These are phyloP conservation scores for Leucosporidium yakuticum DNA, from an alignment of 768 basidiomycete genomes.

Conservation along the genomic window DNA sequence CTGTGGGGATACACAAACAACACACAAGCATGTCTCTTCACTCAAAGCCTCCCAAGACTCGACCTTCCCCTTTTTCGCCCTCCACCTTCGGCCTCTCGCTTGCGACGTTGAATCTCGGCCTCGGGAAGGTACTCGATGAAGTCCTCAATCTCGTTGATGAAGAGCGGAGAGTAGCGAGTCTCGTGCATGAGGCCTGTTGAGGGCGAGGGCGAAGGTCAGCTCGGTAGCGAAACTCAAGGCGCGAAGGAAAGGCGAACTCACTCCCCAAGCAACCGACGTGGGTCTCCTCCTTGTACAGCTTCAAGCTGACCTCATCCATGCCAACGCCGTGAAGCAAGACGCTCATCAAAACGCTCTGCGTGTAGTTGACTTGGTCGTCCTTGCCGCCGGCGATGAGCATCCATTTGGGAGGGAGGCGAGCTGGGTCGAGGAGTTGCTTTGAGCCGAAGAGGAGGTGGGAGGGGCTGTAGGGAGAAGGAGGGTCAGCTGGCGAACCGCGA, in stretches of 20 bases:
- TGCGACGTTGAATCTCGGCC: too few species aligned
- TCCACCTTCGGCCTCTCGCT: too few species aligned
- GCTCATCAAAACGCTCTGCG: conserved; percentile 19
- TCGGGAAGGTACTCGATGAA: background rate
- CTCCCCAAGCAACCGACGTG: conserved; percentile 16
- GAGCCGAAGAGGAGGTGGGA: conserved; percentile 27
- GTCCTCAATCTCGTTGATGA: conserved; percentile 17
- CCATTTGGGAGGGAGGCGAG: conserved; percentile 7
- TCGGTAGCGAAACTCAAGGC: too few species aligned
- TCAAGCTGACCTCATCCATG: conserved; percentile 1
- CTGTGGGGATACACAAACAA: too few species aligned
- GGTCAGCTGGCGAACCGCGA: background rate
- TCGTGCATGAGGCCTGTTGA: conserved; percentile 21
- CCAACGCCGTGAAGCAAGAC: conserved; percentile 19
- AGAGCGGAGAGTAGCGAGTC: conserved; percentile 15
- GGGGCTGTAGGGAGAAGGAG: conserved; percentile 11
- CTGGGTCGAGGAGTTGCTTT: conserved; percentile 11
- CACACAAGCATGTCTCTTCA: too few species aligned
- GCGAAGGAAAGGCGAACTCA: background rate
- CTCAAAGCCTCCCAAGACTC: too few species aligned
- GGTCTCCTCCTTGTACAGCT: conserved; percentile 19
- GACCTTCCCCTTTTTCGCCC: too few species aligned
- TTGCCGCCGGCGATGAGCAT: conserved; percentile 25
- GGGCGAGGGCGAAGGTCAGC: background rate
- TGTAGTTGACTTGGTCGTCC: conserved; percentile 12